Evolutionary conservation across 2,329 filamentous ascomycete species (phyloP).

Genomic region (Mycogone perniciosa): DNA sequence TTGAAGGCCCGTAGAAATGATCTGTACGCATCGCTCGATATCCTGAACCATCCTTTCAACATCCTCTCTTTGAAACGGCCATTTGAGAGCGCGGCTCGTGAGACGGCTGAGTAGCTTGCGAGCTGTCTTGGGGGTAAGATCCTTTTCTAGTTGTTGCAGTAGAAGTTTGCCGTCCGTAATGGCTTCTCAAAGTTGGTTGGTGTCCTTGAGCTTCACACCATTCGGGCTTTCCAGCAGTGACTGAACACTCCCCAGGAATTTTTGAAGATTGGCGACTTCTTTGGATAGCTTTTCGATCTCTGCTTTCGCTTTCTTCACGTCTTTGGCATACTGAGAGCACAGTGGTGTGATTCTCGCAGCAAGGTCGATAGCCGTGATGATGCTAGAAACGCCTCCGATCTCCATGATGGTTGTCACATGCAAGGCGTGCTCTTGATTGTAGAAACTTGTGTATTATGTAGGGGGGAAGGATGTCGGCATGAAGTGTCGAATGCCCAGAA

Average conservation of each 20-base stretch:
- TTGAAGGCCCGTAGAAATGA: conserved; percentile 25
- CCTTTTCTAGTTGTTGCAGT: not conserved
- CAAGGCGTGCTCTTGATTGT: too few species aligned
- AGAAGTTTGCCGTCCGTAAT: not conserved
- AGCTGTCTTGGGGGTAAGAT: conserved; percentile 4
- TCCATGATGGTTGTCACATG: conserved; percentile 16
- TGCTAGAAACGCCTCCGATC: conserved; percentile 28
- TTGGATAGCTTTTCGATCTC: conserved; percentile 27
- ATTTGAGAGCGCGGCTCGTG: conserved; percentile 31
- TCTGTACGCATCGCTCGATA: conserved; percentile 22
- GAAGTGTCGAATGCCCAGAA: too few species aligned
- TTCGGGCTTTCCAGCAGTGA: not conserved
- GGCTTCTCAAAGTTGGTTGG: not conserved
- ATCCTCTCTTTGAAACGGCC: conserved; percentile 32
- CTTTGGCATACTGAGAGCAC: conserved; percentile 30
- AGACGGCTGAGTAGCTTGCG: conserved; percentile 25
- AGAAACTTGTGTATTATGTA: too few species aligned
- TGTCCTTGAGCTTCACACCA: not conserved
- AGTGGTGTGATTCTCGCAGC: conserved; percentile 28
- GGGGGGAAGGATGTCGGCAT: too few species aligned
- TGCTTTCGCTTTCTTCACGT: conserved; percentile 24
- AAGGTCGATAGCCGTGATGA: conserved; percentile 33
- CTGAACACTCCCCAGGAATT: conserved; percentile 20
- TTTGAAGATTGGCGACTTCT: conserved; percentile 22
- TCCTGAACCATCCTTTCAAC: conserved; percentile 23